These are phyloP conservation scores for Cucurbitaria berberidis DNA, from an alignment of 2,329 filamentous ascomycete genomes.

Conservation along the genomic window DNA sequence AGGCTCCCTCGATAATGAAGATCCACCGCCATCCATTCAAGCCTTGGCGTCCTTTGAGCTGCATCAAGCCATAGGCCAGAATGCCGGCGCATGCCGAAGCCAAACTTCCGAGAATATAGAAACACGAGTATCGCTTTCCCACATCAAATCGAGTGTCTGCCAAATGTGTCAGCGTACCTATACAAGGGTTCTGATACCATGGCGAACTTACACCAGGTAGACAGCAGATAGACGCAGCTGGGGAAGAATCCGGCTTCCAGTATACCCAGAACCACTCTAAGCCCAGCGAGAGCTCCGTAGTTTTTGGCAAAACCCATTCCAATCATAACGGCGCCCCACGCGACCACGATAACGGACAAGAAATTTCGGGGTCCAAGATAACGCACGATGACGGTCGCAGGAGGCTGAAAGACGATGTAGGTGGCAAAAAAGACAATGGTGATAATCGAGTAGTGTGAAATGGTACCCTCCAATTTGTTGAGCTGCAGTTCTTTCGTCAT, in stretches of 20 bases:
- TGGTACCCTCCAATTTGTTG: constrained; percentile 30
- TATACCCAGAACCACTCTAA: constrained; percentile 50
- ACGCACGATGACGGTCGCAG: constrained; percentile 49
- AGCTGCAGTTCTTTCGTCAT: constrained; percentile 50
- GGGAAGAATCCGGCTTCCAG: constrained; percentile 51
- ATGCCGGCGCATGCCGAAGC: constrained; percentile 72
- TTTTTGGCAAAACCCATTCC: constrained; percentile 50
- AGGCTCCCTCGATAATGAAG: constrained; percentile 52
- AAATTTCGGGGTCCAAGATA: constrained; percentile 51
- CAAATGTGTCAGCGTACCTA: not conserved
- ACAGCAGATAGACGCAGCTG: constrained; percentile 54
- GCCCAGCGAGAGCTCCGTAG: constrained; percentile 45
- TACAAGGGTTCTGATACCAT: too few relatives aligned
- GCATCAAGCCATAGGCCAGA: constrained; percentile 72
- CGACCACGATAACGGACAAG: constrained; percentile 41
- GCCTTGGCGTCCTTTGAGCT: constrained; percentile 63
- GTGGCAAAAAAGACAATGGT: constrained; percentile 59
- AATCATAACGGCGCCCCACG: constrained; percentile 55
- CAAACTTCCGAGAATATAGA: constrained; percentile 72
- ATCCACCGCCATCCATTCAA: constrained; percentile 56
- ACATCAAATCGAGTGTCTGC: constrained; percentile 65
- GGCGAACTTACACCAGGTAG: constrained; percentile 43
- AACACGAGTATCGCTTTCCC: constrained; percentile 71
- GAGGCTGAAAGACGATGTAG: constrained; percentile 52
- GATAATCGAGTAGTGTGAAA: constrained; percentile 61